Conservation (phyloP, 306 rosid species). For the Prinsepia uniflora region DNA sequence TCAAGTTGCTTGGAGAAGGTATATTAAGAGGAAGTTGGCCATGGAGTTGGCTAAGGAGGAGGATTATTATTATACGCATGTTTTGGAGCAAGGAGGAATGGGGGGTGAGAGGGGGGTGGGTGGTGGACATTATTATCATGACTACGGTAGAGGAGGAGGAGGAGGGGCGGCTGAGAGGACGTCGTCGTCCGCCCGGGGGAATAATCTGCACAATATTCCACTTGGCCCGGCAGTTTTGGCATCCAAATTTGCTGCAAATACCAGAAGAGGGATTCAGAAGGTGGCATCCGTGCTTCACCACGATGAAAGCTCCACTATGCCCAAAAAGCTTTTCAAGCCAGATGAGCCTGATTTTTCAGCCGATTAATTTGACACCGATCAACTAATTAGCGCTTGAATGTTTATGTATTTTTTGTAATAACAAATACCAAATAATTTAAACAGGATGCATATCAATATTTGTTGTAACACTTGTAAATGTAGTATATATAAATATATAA, state of each 20-base stretch:
- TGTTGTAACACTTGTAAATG: no score
- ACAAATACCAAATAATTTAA: background rate
- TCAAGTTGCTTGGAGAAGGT: constrained; percentile 82
- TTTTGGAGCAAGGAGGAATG: constrained; percentile 25
- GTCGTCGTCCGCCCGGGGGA: background rate
- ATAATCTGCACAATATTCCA: constrained; percentile 27
- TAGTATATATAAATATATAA: no score
- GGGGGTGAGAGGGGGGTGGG: background rate
- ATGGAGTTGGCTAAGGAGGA: constrained; percentile 59
- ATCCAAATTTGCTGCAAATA: constrained; percentile 68
- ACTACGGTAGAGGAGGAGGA: background rate
- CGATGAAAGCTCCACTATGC: constrained; percentile 64
- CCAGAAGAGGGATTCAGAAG: constrained; percentile 51
- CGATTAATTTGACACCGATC: constrained; percentile 6
- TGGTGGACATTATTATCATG: background rate
- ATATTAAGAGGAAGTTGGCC: constrained; percentile 49
- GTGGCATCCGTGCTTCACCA: constrained; percentile 27
- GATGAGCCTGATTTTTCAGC: constrained; percentile 75
- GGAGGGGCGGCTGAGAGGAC: constrained; percentile 9
- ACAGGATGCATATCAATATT: no score
- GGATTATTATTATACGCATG: constrained; percentile 30
- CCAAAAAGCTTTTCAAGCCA: constrained; percentile 82
- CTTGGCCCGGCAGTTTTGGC: constrained; percentile 56
- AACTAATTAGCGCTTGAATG: no score
- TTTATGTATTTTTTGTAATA: background rate